phyloP scores from a whole-genome alignment of 177 flowering plant species.

The Vitis hybrid region DNA sequence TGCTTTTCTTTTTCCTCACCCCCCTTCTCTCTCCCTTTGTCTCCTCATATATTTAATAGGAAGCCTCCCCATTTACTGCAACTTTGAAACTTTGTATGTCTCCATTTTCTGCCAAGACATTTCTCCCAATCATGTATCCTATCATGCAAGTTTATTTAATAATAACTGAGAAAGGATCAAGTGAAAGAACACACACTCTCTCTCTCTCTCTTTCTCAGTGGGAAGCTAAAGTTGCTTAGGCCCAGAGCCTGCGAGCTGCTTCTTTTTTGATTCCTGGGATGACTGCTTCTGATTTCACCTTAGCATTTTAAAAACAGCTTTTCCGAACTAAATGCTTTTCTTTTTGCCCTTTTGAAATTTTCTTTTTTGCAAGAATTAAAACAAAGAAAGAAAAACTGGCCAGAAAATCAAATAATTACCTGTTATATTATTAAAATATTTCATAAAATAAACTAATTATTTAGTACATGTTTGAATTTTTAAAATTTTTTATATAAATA shows the following conservation, averaged over 20 bases:
- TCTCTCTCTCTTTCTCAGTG: background rate
- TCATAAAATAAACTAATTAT: no score
- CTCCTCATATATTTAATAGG: background rate
- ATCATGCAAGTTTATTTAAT: background rate
- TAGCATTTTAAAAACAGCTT: no score
- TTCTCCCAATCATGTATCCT: slow-evolving; percentile 6
- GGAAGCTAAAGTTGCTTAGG: background rate
- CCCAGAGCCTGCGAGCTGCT: background rate
- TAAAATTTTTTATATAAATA: no score
- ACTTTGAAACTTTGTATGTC: background rate
- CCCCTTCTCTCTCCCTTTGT: background rate
- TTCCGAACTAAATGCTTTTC: no score
- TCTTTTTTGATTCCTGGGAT: no score
- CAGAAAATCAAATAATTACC: no score
- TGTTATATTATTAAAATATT: no score
- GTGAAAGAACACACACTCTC: background rate
- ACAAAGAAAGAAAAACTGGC: no score
- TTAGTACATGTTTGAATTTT: no score
- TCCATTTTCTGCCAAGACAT: background rate
- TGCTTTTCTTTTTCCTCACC: background rate
- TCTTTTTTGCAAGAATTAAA: no score
- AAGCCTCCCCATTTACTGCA: background rate
- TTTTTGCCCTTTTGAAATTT: no score
- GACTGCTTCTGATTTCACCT: no score
- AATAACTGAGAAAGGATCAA: background rate